phyloP scores from a whole-genome alignment of 192 early-diverging fungal genomes.

The Gonapodya prolifera region DNA sequence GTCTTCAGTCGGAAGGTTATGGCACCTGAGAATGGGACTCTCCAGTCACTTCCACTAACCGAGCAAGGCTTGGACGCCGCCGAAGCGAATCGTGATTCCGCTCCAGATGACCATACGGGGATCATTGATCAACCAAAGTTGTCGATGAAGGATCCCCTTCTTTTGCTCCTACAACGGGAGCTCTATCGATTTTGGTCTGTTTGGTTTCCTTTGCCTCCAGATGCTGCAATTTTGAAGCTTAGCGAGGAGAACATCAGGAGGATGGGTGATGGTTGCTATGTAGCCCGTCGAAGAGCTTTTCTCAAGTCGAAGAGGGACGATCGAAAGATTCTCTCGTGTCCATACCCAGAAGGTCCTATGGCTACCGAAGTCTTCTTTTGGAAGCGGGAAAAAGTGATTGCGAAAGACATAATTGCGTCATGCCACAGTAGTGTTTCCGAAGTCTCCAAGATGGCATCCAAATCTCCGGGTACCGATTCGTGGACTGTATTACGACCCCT shows the following conservation, averaged over 20 bases:
- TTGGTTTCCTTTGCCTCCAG: background rate
- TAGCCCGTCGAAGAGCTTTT: background rate
- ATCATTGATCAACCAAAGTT: too few species aligned
- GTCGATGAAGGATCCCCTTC: background rate
- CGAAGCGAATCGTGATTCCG: too few species aligned
- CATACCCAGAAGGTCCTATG: background rate
- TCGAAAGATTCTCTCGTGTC: background rate
- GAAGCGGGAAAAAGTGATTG: background rate
- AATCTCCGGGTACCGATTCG: too few species aligned
- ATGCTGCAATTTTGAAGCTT: background rate
- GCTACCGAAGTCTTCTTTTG: background rate
- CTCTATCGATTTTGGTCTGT: background rate
- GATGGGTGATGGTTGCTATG: background rate
- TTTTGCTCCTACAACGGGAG: background rate
- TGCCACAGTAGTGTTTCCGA: too few species aligned
- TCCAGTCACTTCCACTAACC: too few species aligned
- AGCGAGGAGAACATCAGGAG: background rate
- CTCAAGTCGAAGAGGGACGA: background rate
- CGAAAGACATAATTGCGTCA: too few species aligned
- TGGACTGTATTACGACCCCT: too few species aligned
- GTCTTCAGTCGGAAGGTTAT: too few species aligned
- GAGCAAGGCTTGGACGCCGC: too few species aligned
- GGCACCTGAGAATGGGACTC: too few species aligned
- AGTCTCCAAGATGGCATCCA: too few species aligned
- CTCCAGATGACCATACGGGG: too few species aligned